These are phyloP conservation scores for Gymnopilus dilepis DNA, from an alignment of 768 basidiomycete genomes.

Conservation along the genomic window DNA sequence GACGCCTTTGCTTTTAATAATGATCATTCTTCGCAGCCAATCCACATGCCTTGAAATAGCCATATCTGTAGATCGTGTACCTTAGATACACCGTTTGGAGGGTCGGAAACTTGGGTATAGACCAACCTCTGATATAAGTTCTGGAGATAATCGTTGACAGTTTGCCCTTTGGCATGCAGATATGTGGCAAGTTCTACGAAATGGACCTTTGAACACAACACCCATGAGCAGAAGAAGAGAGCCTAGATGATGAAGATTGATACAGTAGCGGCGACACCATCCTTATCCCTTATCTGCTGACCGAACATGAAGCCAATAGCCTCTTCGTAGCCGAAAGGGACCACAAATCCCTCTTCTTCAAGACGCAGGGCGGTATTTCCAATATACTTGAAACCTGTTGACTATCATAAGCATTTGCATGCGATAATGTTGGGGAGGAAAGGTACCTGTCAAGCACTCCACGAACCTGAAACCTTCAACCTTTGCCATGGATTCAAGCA, in stretches of 20 bases:
- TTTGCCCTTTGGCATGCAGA: constrained; percentile 56
- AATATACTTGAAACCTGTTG: constrained; percentile 85
- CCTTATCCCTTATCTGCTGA: constrained; percentile 80
- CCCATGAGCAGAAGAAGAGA: not conserved
- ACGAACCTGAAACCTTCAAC: constrained; percentile 82
- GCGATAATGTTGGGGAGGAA: too few species aligned
- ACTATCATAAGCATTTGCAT: not conserved
- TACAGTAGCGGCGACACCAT: constrained; percentile 85
- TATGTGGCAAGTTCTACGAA: constrained; percentile 72
- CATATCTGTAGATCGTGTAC: constrained; percentile 55
- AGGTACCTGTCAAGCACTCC: constrained; percentile 82
- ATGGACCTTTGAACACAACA: constrained; percentile 47
- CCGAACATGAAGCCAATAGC: constrained; percentile 94
- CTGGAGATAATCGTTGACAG: constrained; percentile 61
- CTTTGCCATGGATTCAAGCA: constrained; percentile 79
- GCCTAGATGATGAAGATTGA: constrained; percentile 9
- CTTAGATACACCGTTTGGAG: not conserved
- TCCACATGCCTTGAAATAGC: constrained; percentile 68
- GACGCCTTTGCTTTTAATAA: not conserved
- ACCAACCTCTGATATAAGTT: constrained; percentile 60
- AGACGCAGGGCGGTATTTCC: constrained; percentile 81
- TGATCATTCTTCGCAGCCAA: not conserved
- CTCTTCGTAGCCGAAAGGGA: constrained; percentile 88
- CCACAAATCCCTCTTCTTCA: constrained; percentile 67
- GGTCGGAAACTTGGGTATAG: not conserved